Base-by-base conservation (phyloP, 1,284 basidiomycete genomes). In the Sanghuangporus weigelae region DNA sequence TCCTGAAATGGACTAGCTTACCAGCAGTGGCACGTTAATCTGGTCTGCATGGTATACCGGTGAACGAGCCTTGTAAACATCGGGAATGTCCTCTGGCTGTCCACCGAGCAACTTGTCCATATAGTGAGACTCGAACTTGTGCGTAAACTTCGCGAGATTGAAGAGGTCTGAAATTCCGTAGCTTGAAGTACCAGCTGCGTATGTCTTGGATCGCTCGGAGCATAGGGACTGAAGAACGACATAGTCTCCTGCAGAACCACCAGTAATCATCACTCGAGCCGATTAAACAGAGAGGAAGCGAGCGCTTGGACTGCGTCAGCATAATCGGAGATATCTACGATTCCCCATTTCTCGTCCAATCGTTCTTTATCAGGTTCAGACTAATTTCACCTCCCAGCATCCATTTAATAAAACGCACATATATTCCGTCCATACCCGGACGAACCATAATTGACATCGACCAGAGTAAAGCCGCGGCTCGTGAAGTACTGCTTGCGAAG, bases 371-470 rank as follows among this genome's bases (percentile, higher is more conserved):
- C 19, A 44, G 11, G 2, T 8, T 57, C 16, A 57, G 26, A n/a
- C 11, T 57, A 10, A 36, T 38, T 40, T 4, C 8, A 23, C 26
- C 10, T 14, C 40, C 12, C n/a, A 12, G 78, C 79, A 0, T 79
- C 83, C 3, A 80, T 82, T 1, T 79, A 78, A 65, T 83, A 40
- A 23, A 16, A 39, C 19, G 55, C n/a, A 79, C 81, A 75, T 77
- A 66, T 85, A 89, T 56, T 73, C 3, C 85, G 79, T 0, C 87
- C 88, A 67, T 85, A 87, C 0, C 86, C 86, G 4, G 83, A 84
- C 7, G 84, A 87, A 6, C 87, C 80, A 68, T 89, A 90, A 69
- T 90, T 86, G 14, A 91, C 85, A 63, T 84, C 82, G 78, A 85
- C 76, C 77, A 72, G 71, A 4, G 72, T 73, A 64, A 74, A 89